These are phyloP conservation scores for Candida sithepensis DNA, from an alignment of 805 yeast genomes.

Conservation along the genomic window DNA sequence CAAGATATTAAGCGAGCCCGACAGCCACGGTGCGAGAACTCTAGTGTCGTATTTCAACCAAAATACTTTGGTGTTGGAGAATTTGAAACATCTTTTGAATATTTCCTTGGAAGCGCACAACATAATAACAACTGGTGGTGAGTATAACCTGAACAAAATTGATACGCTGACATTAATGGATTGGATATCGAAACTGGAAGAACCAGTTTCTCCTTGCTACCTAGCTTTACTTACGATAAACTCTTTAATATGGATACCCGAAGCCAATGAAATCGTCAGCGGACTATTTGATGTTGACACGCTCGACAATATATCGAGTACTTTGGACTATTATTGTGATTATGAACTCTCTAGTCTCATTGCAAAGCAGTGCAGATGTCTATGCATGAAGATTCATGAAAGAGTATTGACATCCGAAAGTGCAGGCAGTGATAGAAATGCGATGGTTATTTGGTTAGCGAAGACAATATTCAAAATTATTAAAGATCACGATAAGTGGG, in stretches of 20 bases:
- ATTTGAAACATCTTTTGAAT: slow-evolving; percentile 1
- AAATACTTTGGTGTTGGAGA: not conserved
- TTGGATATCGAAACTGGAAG: slow-evolving; percentile 10
- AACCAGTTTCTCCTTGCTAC: slow-evolving; percentile 3
- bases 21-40: slow-evolving; percentile 1
- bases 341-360: not conserved
- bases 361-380: not conserved
- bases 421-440: not conserved
- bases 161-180: slow-evolving; percentile 14
- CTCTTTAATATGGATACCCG: not conserved
- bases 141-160: slow-evolving; percentile 6
- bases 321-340: not conserved
- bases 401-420: not conserved
- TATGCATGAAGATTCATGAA: slow-evolving; percentile 2
- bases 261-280: not conserved
- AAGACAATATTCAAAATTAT: not conserved
- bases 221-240: slow-evolving; percentile 7
- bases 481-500: not conserved
- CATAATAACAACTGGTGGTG: not conserved
- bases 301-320: not conserved
- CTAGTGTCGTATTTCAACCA: slow-evolving; percentile 1
- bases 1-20: slow-evolving; percentile 1
- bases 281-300: slow-evolving; percentile 2
- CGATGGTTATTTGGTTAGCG: not conserved
- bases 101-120: not conserved